A percentile compares a stretch with the other conserved stretches of the same genome.
phyloP scores from a whole-genome alignment of 352 stramenopile genomes.

The Pythium aquatile region DNA sequence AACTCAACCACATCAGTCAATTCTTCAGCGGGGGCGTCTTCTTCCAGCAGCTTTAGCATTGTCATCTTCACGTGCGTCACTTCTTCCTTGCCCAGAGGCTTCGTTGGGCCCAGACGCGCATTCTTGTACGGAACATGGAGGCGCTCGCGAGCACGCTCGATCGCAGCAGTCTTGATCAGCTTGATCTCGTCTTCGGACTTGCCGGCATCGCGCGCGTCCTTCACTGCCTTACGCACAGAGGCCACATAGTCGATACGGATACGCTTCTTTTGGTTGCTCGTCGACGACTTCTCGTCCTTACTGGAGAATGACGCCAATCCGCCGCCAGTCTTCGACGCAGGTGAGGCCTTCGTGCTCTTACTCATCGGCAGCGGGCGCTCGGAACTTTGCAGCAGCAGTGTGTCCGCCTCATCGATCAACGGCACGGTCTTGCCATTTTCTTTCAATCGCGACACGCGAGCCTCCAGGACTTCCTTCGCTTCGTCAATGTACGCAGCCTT shows the following conservation, averaged over 20 bases:
- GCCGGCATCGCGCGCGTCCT: conserved; percentile 69
- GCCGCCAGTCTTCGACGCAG: conserved; percentile 29
- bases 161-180: conserved; percentile 57
- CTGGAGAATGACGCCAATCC: conserved; percentile 3
- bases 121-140: conserved; percentile 82
- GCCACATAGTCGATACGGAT: conserved; percentile 87
- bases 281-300: conserved; percentile 13
- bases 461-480: conserved; percentile 85
- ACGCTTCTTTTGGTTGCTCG: conserved; percentile 64
- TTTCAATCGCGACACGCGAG: conserved; percentile 72
- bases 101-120: conserved; percentile 60
- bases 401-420: conserved; percentile 81
- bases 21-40: conserved; percentile 74
- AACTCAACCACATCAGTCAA: conserved; percentile 83
- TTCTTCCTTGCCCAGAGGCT: conserved; percentile 80
- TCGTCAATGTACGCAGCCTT: conserved; percentile 88
- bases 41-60: conserved; percentile 82
- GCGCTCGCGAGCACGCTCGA: conserved; percentile 75
- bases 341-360: conserved; percentile 36
- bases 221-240: conserved; percentile 77
- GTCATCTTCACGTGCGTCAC: conserved; percentile 83
- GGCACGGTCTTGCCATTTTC: conserved; percentile 71
- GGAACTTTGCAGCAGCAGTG: conserved; percentile 52
- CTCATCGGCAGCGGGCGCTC: conserved; percentile 43
- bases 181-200: conserved; percentile 82